Evolutionary conservation across 345 rosid species (phyloP).

Genomic region (Gossypium ekmanianum): DNA sequence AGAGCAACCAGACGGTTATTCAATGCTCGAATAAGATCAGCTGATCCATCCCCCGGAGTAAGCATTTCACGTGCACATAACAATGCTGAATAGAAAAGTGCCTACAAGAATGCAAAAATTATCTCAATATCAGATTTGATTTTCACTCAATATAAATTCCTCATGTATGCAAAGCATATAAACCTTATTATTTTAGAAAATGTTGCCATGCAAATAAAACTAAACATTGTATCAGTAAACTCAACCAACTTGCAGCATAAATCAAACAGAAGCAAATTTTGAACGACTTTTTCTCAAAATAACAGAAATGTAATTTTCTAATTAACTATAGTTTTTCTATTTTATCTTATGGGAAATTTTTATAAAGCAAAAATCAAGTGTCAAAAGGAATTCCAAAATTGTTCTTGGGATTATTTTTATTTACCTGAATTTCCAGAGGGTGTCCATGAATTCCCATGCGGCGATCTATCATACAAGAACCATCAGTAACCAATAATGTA

Average conservation of each 20-base stretch:
- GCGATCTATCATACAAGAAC: constrained; percentile 94
- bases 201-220: not conserved
- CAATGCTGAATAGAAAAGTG: constrained; percentile 84
- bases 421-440: constrained; percentile 89
- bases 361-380: not conserved
- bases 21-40: constrained; percentile 70
- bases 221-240: not conserved
- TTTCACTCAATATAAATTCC: not conserved
- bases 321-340: not conserved
- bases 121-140: not conserved
- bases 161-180: not conserved
- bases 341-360: not conserved
- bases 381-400: not conserved
- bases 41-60: constrained; percentile 82
- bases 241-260: not conserved
- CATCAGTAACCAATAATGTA: constrained; percentile 83
- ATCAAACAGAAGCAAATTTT: not conserved
- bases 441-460: constrained; percentile 97
- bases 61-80: constrained; percentile 88
- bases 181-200: not conserved
- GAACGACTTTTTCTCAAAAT: not conserved
- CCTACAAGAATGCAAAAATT: constrained; percentile 37
- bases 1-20: constrained; percentile 88
- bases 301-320: not conserved
- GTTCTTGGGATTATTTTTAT: not conserved